Percentiles rank a stretch among this genome's conserved stretches.
phyloP scores from a whole-genome alignment of 2,329 filamentous ascomycete species.

The Penicillium sp. region DNA sequence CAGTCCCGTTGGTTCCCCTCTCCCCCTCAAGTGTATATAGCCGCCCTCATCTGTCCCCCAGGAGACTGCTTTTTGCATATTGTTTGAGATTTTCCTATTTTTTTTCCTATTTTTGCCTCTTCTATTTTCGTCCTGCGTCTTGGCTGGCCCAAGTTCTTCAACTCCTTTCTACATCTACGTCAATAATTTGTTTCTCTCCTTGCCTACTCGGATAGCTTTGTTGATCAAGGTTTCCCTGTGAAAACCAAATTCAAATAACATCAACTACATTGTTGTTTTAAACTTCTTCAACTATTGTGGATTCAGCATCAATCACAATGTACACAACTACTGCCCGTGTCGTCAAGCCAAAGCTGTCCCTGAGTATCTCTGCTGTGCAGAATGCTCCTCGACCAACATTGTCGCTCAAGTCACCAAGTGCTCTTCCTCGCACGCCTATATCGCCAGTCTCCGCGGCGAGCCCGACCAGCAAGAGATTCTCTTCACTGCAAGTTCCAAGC shows the following conservation, averaged over 20 bases:
- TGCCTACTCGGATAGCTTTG: slow-evolving; percentile 25
- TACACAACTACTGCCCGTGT: slow-evolving; percentile 41
- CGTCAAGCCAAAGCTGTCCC: slow-evolving; percentile 48
- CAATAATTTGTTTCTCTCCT: slow-evolving; percentile 16
- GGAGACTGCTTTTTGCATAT: slow-evolving; percentile 19
- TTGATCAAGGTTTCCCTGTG: slow-evolving; percentile 35
- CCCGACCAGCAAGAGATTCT: slow-evolving; percentile 45
- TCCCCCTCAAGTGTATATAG: slow-evolving; percentile 33
- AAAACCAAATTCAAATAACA: slow-evolving; percentile 4
- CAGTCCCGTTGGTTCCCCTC: slow-evolving; percentile 4
- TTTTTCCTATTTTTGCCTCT: slow-evolving; percentile 29
- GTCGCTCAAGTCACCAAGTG: slow-evolving; percentile 46
- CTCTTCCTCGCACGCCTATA: slow-evolving; percentile 44
- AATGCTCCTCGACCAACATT: slow-evolving; percentile 38
- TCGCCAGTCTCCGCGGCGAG: slow-evolving; percentile 45
- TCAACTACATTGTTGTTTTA: slow-evolving; percentile 8
- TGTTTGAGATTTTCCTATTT: slow-evolving; percentile 37
- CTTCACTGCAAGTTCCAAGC: slow-evolving; percentile 41
- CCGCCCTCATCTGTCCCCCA: slow-evolving; percentile 27
- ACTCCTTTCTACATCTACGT: slow-evolving; percentile 21
- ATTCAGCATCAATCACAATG: slow-evolving; percentile 33
- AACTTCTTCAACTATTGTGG: not conserved
- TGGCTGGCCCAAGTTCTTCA: slow-evolving; percentile 46
- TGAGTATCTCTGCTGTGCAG: slow-evolving; percentile 46
- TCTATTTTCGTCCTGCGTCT: slow-evolving; percentile 41